Evolutionary conservation across 495 filamentous ascomycete genomes (phyloP).

Genomic region (Lineolata rhizophorae): DNA sequence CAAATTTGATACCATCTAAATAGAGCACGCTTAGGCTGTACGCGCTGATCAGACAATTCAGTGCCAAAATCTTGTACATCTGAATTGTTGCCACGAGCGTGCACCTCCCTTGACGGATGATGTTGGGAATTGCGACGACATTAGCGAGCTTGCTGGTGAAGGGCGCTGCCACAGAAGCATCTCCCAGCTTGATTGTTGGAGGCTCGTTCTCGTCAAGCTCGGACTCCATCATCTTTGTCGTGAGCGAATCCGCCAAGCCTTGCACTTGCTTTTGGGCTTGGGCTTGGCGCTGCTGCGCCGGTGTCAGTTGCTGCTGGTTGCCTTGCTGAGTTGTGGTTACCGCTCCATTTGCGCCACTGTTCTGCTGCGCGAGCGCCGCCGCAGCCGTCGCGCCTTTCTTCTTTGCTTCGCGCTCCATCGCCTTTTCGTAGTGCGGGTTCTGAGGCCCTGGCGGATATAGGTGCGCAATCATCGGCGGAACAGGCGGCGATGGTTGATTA

Average conservation of each 20-base stretch:
- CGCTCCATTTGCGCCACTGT: too few species aligned
- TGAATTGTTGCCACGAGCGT: constrained; percentile 96
- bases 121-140: constrained; percentile 93
- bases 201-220: constrained; percentile 80
- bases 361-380: constrained; percentile 16
- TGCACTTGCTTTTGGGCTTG: constrained; percentile 48
- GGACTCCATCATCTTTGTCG: constrained; percentile 69
- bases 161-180: constrained; percentile 89
- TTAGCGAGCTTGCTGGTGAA: constrained; percentile 97
- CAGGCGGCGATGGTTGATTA: constrained; percentile 75
- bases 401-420: constrained; percentile 58
- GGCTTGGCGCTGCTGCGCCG: constrained; percentile 37
- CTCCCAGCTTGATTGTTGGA: constrained; percentile 88
- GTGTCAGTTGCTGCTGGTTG: constrained; percentile 23
- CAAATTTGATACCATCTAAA: constrained; percentile 96
- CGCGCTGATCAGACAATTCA: constrained; percentile 95
- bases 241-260: constrained; percentile 70
- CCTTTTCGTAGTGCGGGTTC: constrained; percentile 93
- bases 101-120: constrained; percentile 90
- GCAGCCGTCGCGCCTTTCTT: constrained; percentile 38
- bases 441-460: constrained; percentile 75
- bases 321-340: constrained; percentile 22
- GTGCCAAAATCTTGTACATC: constrained; percentile 98
- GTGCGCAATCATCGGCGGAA: constrained; percentile 77
- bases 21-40: constrained; percentile 96